phyloP scores from a whole-genome alignment of 1,284 basidiomycete genomes.

The Ganoderma sp. region DNA sequence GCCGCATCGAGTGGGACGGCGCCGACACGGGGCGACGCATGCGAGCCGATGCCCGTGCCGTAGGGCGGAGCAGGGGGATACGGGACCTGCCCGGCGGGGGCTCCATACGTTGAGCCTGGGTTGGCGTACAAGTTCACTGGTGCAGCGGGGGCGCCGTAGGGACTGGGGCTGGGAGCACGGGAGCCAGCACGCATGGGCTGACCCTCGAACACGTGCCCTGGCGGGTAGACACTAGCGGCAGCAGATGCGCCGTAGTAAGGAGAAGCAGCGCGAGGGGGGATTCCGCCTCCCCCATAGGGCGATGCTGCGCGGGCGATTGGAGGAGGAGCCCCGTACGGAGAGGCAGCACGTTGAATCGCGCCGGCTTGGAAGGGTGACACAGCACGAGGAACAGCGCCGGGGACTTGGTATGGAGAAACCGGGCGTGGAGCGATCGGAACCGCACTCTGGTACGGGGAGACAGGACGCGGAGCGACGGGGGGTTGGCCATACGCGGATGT shows the following conservation, averaged over 20 bases:
- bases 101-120: slow-evolving; percentile 16
- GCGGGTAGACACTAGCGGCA: slow-evolving; percentile 32
- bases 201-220: slow-evolving; percentile 38
- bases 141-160: slow-evolving; percentile 27
- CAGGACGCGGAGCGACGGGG: slow-evolving; percentile 27
- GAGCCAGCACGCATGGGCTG: slow-evolving; percentile 33
- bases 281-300: slow-evolving; percentile 26
- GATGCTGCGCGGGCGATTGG: slow-evolving; percentile 29
- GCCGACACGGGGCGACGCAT: slow-evolving; percentile 36
- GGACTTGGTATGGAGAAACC: slow-evolving; percentile 36
- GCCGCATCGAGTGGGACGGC: slow-evolving; percentile 21
- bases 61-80: slow-evolving; percentile 15
- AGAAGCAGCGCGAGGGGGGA: slow-evolving; percentile 37
- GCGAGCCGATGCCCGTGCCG: slow-evolving; percentile 22
- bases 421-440: slow-evolving; percentile 30
- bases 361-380: slow-evolving; percentile 26
- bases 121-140: slow-evolving; percentile 25
- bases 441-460: slow-evolving; percentile 35
- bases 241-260: slow-evolving; percentile 35
- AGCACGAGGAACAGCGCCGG: slow-evolving; percentile 26
- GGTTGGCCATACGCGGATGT: slow-evolving; percentile 34
- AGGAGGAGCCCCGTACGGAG: slow-evolving; percentile 19
- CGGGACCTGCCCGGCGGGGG: slow-evolving; percentile 19
- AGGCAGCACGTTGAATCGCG: slow-evolving; percentile 26
- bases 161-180: slow-evolving; percentile 36